Conservation (phyloP, 2,329 filamentous ascomycete genomes). For the Scleromitrula shiraiana region DNA sequence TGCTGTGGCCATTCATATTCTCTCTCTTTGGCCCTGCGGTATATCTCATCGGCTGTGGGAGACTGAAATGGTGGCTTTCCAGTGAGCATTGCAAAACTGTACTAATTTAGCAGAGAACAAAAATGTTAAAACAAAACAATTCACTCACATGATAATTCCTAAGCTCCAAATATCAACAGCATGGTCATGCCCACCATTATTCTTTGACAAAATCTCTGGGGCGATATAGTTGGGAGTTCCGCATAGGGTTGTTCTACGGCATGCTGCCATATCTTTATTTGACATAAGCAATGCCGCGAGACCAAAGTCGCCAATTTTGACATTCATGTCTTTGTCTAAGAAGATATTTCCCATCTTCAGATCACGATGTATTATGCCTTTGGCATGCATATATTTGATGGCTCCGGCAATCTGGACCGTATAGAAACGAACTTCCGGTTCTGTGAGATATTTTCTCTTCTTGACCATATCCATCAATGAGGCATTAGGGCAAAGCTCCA, state of each 20-base stretch:
- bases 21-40: conserved; percentile 59
- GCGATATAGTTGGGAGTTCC: conserved; percentile 98
- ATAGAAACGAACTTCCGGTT: conserved; percentile 90
- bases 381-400: conserved; percentile 94
- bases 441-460: conserved; percentile 78
- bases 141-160: conserved; percentile 81
- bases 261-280: conserved; percentile 78
- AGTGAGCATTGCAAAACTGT: conserved; percentile 87
- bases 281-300: conserved; percentile 86
- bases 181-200: conserved; percentile 89
- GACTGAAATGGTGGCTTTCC: conserved; percentile 97
- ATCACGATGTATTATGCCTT: conserved; percentile 94
- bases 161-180: conserved; percentile 98
- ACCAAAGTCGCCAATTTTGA: conserved; percentile 97
- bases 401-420: conserved; percentile 92
- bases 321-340: conserved; percentile 88
- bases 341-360: conserved; percentile 98
- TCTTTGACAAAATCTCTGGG: conserved; percentile 90
- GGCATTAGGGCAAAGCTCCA: conserved; percentile 91
- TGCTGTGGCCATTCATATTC: conserved; percentile 74
- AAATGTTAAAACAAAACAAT: background rate
- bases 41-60: conserved; percentile 78
- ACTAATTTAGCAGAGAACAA: conserved; percentile 23
- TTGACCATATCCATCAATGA: conserved; percentile 98
- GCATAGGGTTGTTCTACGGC: conserved; percentile 81